Evolutionary conservation across 495 filamentous ascomycete species (phyloP).

Genomic region (Podospora comata): DNA sequence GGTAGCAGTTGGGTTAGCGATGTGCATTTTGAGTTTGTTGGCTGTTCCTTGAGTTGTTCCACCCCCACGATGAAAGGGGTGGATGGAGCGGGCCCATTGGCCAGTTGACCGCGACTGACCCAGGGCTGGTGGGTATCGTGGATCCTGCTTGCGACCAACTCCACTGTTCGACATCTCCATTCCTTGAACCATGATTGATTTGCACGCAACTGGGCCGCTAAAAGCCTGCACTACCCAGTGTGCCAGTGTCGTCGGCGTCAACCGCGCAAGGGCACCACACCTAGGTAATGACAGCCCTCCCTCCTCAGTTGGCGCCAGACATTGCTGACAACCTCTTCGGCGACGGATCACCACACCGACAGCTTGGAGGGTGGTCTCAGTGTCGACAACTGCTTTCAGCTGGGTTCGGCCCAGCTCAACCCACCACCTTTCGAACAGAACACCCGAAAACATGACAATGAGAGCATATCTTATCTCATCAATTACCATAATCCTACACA

Average conservation of each 20-base stretch:
- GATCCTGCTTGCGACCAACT: background rate
- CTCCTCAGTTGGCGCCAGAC: too few relatives aligned
- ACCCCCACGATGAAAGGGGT: constrained; percentile 7
- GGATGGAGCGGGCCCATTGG: constrained; percentile 22
- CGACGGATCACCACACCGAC: background rate
- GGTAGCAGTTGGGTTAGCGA: background rate
- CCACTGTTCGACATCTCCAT: background rate
- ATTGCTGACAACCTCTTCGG: background rate
- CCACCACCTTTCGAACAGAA: background rate
- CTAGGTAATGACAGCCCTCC: background rate
- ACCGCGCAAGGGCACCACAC: background rate
- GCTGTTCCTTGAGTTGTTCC: background rate
- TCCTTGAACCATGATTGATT: background rate
- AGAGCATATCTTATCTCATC: too few relatives aligned
- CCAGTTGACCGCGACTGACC: constrained; percentile 15
- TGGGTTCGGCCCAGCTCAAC: background rate
- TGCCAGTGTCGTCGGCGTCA: background rate
- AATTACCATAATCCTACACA: background rate
- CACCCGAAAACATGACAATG: too few relatives aligned
- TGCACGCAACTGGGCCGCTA: background rate
- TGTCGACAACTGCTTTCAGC: background rate
- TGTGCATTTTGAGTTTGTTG: background rate
- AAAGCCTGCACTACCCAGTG: background rate
- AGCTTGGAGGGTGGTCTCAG: background rate
- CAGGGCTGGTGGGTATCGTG: background rate